These are phyloP conservation scores for rapeseed (Brassica napus) DNA, from an alignment of 345 rosid species.

Conservation along the genomic window DNA sequence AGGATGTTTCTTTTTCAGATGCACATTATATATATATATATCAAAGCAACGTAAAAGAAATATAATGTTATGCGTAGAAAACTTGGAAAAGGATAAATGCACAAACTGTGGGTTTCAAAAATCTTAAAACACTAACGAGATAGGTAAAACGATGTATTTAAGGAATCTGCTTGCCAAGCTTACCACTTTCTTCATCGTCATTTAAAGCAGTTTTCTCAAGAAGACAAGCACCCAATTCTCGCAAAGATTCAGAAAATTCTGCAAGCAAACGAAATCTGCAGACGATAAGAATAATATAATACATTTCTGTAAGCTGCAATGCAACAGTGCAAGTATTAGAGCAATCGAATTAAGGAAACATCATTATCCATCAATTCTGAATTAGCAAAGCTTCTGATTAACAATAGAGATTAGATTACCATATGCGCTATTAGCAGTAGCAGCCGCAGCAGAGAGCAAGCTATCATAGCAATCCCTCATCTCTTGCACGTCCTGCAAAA, in stretches of 20 bases:
- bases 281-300: slow-evolving; percentile 23
- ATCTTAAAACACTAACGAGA: background rate
- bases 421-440: slow-evolving; percentile 84
- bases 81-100: slow-evolving; percentile 9
- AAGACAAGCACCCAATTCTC: slow-evolving; percentile 87
- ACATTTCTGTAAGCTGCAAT: slow-evolving; percentile 9
- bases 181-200: slow-evolving; percentile 93
- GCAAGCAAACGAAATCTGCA: slow-evolving; percentile 44
- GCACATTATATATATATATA: background rate
- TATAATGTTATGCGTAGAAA: background rate
- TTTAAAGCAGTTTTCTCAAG: slow-evolving; percentile 73
- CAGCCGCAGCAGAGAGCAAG: slow-evolving; percentile 95
- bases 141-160: background rate
- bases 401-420: slow-evolving; percentile 43
- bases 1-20: background rate
- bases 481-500: slow-evolving; percentile 71
- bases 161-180: slow-evolving; percentile 24
- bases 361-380: background rate
- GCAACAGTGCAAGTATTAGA: background rate
- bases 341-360: background rate
- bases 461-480: slow-evolving; percentile 93
- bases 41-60: slow-evolving; percentile 1
- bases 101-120: slow-evolving; percentile 1
- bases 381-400: background rate
- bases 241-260: slow-evolving; percentile 94